These are phyloP conservation scores for Colletotrichum zoysiae DNA, from an alignment of 2,329 filamentous ascomycete genomes.

Conservation along the genomic window DNA sequence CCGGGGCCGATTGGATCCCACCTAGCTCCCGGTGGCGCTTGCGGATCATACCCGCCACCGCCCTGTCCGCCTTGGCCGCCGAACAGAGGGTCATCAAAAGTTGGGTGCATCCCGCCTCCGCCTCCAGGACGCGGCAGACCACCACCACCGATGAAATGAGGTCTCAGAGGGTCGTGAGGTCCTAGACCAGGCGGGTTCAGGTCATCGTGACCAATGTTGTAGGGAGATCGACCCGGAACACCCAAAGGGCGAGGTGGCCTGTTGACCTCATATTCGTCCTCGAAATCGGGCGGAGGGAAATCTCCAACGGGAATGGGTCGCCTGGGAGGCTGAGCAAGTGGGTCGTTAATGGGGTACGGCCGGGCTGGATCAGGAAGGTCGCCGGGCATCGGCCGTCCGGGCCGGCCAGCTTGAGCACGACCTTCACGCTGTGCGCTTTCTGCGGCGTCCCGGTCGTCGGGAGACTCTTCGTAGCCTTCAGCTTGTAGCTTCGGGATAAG, in stretches of 20 bases:
- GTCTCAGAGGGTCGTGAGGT: conserved; percentile 83
- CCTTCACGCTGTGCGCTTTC: conserved; percentile 57
- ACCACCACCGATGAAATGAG: conserved; percentile 73
- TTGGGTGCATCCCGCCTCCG: conserved; percentile 92
- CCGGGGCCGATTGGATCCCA: conserved; percentile 90
- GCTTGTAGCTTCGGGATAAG: conserved; percentile 82
- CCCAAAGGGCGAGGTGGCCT: conserved; percentile 66
- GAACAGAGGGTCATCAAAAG: conserved; percentile 92
- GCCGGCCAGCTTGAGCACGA: conserved; percentile 56
- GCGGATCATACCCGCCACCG: conserved; percentile 71
- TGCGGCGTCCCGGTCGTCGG: conserved; percentile 55
- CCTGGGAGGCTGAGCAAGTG: conserved; percentile 68
- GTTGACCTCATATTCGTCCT: conserved; percentile 90
- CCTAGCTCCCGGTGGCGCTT: conserved; percentile 87
- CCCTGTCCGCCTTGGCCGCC: conserved; percentile 64
- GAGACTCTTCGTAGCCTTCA: conserved; percentile 79
- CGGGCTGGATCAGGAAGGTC: conserved; percentile 68
- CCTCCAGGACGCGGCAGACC: conserved; percentile 70
- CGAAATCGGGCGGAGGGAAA: conserved; percentile 89
- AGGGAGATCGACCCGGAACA: conserved; percentile 65
- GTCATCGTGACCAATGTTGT: conserved; percentile 86
- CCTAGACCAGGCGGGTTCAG: conserved; percentile 88
- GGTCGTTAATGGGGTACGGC: conserved; percentile 75
- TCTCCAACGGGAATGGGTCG: conserved; percentile 77
- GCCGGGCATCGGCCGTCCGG: conserved; percentile 51